Evolutionary conservation across 2,329 filamentous ascomycete species (phyloP), one percentile per base, ranked within the genome.

Genomic region (Delphinella strobiligena): DNA sequence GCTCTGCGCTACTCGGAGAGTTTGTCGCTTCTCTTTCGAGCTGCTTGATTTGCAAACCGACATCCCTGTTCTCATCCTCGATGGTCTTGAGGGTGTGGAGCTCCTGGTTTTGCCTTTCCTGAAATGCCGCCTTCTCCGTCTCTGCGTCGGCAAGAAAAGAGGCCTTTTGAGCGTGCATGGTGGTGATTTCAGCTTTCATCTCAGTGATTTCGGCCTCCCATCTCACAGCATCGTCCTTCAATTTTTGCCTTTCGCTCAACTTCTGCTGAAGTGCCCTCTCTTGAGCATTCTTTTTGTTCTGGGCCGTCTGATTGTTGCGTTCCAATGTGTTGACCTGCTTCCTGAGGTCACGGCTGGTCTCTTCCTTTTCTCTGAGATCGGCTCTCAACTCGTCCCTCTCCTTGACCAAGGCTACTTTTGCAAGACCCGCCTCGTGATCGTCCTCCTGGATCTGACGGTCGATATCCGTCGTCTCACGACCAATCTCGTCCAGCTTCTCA

Each of bases 341-440:
- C 53, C 82, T 85, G 39, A 95, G 63, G 54, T 87, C 86, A 33
- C 84, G 79, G 36, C 86, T 95, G 37, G 80, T 82, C 52, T 93
- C 86, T 48, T 96, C 89, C 58, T 93, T 94, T 54, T 93, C 85
- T 56, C 84, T 91, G 39, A 91, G 69, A 15, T 79, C 72, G 45
- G 80, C 79, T 51, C 74, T 80, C 56, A 94, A 78, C 37, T 80
- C 74, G 48, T 93, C 84, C 44, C 85, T 81, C 51, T 93, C 85
- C 43, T 78, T 78, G 40, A 80, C 75, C 22, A 94, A 49, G 9
- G 63, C 58, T 1, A 58, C 58, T 44, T 66, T 68, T 19, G 59
- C 55, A 1, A 55, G 54, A 35, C 61, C 51, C 41, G 68, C 69
- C 35, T 72, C 68, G 31, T 71, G 67, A 43, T 73, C 70, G 32